These are phyloP conservation scores for Leishmania tropica DNA, from an alignment of 208 protist species.

Conservation along the genomic window DNA sequence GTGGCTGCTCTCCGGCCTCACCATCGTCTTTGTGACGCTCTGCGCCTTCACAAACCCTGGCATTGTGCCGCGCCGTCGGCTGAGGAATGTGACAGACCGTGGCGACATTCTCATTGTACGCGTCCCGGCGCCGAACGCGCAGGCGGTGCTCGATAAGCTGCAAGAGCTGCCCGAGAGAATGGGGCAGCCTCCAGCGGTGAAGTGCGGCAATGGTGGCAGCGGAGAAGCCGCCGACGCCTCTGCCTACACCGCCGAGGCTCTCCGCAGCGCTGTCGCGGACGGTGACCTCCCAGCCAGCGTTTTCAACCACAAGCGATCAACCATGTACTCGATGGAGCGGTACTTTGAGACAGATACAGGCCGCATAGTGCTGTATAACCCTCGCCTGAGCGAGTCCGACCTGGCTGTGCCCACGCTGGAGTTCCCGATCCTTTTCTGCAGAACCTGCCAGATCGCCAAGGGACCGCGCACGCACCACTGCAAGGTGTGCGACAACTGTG, in stretches of 20 bases:
- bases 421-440: conserved; percentile 51
- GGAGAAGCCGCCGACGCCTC: not conserved
- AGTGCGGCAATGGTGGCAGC: not conserved
- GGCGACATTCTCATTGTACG: conserved; percentile 45
- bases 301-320: conserved; percentile 35
- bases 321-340: conserved; percentile 32
- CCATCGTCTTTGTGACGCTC: conserved; percentile 32
- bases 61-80: conserved; percentile 41
- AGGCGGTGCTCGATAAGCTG: conserved; percentile 39
- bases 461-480: conserved; percentile 68
- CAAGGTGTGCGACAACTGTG: conserved; percentile 58
- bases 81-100: conserved; percentile 32
- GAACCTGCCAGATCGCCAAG: conserved; percentile 53
- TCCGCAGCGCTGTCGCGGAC: conserved; percentile 24
- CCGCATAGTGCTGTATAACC: conserved; percentile 33
- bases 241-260: conserved; percentile 11
- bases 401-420: conserved; percentile 39
- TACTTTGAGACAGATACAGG: conserved; percentile 47
- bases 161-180: conserved; percentile 11
- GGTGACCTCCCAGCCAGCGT: conserved; percentile 28
- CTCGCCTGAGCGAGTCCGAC: conserved; percentile 31
- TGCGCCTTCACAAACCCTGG: conserved; percentile 53
- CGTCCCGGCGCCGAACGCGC: conserved; percentile 47
- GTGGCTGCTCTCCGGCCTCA: conserved; percentile 34
- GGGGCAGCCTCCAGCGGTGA: not conserved